These are phyloP conservation scores for Malus fusca DNA, from an alignment of 306 rosid genomes.

Conservation along the genomic window DNA sequence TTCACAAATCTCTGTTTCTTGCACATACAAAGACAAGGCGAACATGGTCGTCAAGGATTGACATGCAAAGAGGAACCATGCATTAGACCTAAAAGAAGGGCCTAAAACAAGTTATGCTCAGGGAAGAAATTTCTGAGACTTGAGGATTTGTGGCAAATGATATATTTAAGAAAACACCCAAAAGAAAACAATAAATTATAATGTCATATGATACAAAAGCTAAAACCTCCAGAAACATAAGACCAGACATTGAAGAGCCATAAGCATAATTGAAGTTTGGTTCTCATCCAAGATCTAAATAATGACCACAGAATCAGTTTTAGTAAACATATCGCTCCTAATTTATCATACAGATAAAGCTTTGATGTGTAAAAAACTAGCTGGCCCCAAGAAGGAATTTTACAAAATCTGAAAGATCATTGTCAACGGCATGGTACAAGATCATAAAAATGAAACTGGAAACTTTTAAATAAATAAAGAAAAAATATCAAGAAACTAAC, in stretches of 20 bases:
- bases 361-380: not conserved
- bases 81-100: not conserved
- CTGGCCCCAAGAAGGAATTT: not conserved
- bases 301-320: not conserved
- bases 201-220: not conserved
- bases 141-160: not conserved
- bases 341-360: not conserved
- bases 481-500: constrained; percentile 43
- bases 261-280: not conserved
- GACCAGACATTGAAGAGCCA: not conserved
- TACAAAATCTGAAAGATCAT: not conserved
- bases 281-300: not conserved
- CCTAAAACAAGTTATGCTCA: not conserved
- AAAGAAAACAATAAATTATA: not conserved
- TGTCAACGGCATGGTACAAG: not conserved
- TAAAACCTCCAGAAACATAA: not conserved
- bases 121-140: not conserved
- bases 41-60: not conserved
- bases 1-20: not conserved
- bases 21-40: not conserved
- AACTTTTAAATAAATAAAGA: not conserved
- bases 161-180: not conserved
- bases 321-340: not conserved
- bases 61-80: not conserved
- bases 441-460: constrained; percentile 12